phyloP scores from a whole-genome alignment of 257 asterid species.

The Anisodus acutangulus region DNA sequence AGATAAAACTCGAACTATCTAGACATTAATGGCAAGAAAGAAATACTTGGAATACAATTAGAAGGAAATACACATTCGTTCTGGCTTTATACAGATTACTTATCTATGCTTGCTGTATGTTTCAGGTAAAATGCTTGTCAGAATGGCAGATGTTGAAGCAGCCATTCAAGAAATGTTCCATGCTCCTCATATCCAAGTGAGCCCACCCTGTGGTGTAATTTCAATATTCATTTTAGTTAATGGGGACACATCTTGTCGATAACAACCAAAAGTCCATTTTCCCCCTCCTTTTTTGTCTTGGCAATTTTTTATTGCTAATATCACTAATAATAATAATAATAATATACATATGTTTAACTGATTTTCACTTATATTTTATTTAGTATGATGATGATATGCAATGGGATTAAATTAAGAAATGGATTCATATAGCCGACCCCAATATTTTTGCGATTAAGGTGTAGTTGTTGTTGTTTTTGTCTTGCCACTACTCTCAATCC shows the following conservation, averaged over 20 bases:
- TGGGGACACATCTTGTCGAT: background rate
- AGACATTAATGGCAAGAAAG: background rate
- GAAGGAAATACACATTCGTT: background rate
- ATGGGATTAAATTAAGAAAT: too few relatives aligned
- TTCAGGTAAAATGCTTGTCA: slow-evolving; percentile 68
- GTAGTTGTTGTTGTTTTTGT: background rate
- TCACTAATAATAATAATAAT: too few relatives aligned
- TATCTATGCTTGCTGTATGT: background rate
- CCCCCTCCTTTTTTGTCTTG: background rate
- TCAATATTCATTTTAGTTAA: background rate
- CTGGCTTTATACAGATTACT: background rate
- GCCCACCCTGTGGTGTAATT: slow-evolving; percentile 33
- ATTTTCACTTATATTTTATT: too few relatives aligned
- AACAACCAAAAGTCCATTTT: background rate
- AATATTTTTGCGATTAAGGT: too few relatives aligned
- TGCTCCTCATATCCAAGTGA: slow-evolving; percentile 97
- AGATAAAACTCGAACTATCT: background rate
- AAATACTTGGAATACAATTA: background rate
- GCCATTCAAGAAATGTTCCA: slow-evolving; percentile 97
- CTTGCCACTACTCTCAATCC: slow-evolving; percentile 12
- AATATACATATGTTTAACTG: too few relatives aligned
- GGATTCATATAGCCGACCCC: too few relatives aligned
- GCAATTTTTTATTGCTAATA: too few relatives aligned
- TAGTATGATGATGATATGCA: too few relatives aligned
- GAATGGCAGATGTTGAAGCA: slow-evolving; percentile 78